Percentiles rank a stretch among this genome's conserved stretches.
These are phyloP conservation scores for Leptographium wingfieldii DNA, from an alignment of 2,329 filamentous ascomycete species.

Conservation along the genomic window DNA sequence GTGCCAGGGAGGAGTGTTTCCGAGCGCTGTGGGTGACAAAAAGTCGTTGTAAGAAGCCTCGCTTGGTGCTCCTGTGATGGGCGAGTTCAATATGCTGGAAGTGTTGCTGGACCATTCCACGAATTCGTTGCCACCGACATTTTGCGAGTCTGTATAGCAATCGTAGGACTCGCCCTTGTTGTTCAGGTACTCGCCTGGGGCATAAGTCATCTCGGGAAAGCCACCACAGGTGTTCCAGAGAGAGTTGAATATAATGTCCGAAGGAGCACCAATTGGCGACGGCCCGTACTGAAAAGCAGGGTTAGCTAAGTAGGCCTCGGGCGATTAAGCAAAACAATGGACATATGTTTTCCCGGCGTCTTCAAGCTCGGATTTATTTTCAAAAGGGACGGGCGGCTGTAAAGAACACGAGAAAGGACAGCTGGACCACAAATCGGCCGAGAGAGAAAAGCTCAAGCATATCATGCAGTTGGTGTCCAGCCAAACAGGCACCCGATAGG, in stretches of 20 bases:
- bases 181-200: conserved; percentile 9
- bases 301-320: background rate
- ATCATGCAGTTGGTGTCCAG: background rate
- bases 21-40: background rate
- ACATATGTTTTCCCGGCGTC: background rate
- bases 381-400: background rate
- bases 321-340: background rate
- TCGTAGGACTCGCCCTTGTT: conserved; percentile 6
- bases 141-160: conserved; percentile 3
- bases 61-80: background rate
- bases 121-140: background rate
- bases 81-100: conserved; percentile 1
- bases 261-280: background rate
- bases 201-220: conserved; percentile 2
- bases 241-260: background rate
- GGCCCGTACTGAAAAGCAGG: conserved; percentile 1
- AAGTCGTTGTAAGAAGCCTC: background rate
- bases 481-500: no score
- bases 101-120: conserved; percentile 5
- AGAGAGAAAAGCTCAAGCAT: background rate
- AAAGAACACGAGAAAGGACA: background rate
- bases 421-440: background rate
- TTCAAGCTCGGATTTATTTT: background rate
- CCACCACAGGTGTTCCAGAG: conserved; percentile 3
- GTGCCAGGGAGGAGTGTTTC: background rate